These are phyloP conservation scores for Chytriomyces sp. DNA, from an alignment of 192 early-diverging fungal species.

Conservation along the genomic window DNA sequence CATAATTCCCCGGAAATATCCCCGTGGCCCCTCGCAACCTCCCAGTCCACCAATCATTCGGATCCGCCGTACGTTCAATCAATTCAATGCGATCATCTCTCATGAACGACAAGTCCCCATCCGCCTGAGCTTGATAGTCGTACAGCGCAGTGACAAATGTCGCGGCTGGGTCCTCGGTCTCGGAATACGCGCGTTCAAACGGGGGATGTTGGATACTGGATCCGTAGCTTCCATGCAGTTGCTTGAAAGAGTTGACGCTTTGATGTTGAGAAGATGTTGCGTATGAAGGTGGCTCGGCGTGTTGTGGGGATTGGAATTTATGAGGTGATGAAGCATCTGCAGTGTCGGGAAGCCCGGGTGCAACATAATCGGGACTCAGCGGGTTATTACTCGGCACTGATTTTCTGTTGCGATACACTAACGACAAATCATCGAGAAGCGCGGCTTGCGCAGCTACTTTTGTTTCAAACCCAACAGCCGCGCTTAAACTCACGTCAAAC, in stretches of 20 bases:
- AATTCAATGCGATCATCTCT: constrained; percentile 89
- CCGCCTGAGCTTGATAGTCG: constrained; percentile 81
- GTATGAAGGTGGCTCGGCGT: not conserved
- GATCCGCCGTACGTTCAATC: constrained; percentile 69
- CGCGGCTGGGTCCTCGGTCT: not conserved
- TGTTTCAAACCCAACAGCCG: constrained; percentile 29
- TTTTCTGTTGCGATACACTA: constrained; percentile 23
- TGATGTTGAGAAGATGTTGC: not conserved
- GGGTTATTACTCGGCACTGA: constrained; percentile 1
- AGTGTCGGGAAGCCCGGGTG: not conserved
- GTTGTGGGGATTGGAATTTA: too few relatives aligned
- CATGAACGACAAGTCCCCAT: constrained; percentile 83
- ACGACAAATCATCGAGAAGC: constrained; percentile 29
- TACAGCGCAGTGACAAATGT: constrained; percentile 68
- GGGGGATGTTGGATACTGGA: not conserved
- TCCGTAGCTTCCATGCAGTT: not conserved
- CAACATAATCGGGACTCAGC: constrained; percentile 30
- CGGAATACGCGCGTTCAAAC: not conserved
- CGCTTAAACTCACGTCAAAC: constrained; percentile 19
- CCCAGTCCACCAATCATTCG: constrained; percentile 83
- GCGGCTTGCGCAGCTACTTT: constrained; percentile 18
- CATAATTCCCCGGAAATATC: constrained; percentile 81
- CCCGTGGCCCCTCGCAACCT: constrained; percentile 66
- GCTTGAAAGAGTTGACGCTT: not conserved
- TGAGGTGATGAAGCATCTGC: not conserved